Evolutionary conservation across 768 basidiomycete genomes (phyloP), one percentile per base, ranked within the genome.

Genomic region (Calocybe cyanea): DNA sequence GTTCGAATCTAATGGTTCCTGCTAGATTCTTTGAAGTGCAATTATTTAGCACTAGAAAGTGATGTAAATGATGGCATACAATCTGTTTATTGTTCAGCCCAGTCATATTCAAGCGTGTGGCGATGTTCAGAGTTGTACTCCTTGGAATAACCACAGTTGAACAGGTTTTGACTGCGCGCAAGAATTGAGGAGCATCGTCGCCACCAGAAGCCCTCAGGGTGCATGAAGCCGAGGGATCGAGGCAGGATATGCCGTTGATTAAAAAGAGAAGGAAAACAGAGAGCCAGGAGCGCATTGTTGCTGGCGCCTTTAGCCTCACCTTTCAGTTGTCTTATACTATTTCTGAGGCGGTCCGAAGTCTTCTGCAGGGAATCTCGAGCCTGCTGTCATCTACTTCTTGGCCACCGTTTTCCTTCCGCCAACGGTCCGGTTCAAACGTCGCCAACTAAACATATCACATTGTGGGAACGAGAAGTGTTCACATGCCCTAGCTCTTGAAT

Each of bases 21-120:
- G 71, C 56, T 11, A 81, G 53, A 50, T 60, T 66, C 78, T 80
- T 48, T 6, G 21, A 45, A 11, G 14, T 28, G 18, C 38, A n/a
- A 7, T 13, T 23, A 20, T 23, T 38, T 11, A 23, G 41, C 19
- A 6, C 25, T 11, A 28, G 25, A 28, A 11, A 28, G 11, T 2
- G 7, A 18, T 7, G 38, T 23, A 21, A 25, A 15, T 19, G 3
- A 14, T 7, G 14, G 51, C 70, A 21, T 43, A 78, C 77, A 46
- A 81, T 73, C 35, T 72, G 72, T 55, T 67, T 78, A 59, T 80
- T 63, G 1, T 54, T 43, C 2, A 77, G 57, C 0, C 72, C 72
- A 0, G 78, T 81, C 73, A 76, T 80, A 51, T 80, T 72, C 56
- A 81, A 47, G 21, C 70, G 65, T 4, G 75, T 74, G 14, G 60